Evolutionary conservation across 2,329 filamentous ascomycete species (phyloP).

Genomic region (Huntiella omanensis): DNA sequence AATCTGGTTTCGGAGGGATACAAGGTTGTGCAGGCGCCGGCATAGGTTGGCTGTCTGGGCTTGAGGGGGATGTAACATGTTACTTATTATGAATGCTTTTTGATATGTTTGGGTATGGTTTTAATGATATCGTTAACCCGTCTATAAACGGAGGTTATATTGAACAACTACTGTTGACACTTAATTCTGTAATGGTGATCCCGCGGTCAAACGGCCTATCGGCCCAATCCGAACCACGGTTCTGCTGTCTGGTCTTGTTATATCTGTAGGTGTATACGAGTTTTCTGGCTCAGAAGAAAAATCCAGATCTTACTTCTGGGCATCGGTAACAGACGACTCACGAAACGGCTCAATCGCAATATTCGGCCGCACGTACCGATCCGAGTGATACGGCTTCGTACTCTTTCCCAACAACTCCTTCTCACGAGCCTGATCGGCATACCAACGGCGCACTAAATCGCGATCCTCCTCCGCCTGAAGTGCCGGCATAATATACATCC

Average conservation of each 20-base stretch:
- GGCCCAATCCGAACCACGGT: no score
- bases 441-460: conserved; percentile 72
- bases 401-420: conserved; percentile 75
- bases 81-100: no score
- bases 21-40: conserved; percentile 45
- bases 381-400: conserved; percentile 69
- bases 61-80: not conserved
- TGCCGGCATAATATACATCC: conserved; percentile 83
- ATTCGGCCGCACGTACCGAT: conserved; percentile 42
- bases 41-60: conserved; percentile 20
- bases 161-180: no score
- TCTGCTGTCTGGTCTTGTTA: no score
- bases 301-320: not conserved
- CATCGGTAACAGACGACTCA: not conserved
- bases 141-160: no score
- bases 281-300: no score
- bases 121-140: no score
- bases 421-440: conserved; percentile 76
- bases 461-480: conserved; percentile 94
- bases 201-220: no score
- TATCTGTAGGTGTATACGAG: no score
- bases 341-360: conserved; percentile 8
- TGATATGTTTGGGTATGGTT: no score
- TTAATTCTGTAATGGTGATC: no score
- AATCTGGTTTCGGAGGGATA: conserved; percentile 62